These are phyloP conservation scores for Aspergillus amoenus DNA, from an alignment of 2,329 filamentous ascomycete genomes.

Conservation along the genomic window DNA sequence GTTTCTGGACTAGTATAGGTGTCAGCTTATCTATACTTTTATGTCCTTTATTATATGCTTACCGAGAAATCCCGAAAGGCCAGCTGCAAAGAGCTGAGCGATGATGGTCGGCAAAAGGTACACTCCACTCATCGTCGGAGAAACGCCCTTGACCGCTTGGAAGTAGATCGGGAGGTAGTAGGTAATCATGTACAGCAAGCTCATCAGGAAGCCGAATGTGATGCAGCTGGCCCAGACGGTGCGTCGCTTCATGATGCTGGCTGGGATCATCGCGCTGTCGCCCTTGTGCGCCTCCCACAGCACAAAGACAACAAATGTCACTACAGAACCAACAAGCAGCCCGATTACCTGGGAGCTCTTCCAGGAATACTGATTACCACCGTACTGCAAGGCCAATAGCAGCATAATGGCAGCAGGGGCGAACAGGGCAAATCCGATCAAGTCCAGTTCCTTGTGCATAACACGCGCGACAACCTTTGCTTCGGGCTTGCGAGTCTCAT, in stretches of 20 bases:
- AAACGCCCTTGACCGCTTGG: conserved; percentile 39
- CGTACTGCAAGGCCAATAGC: conserved; percentile 51
- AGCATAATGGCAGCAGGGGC: neutral
- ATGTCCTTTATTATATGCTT: too few relatives aligned
- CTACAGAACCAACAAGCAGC: conserved; percentile 35
- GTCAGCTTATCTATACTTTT: too few relatives aligned
- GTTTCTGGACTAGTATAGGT: neutral
- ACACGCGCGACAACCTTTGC: neutral
- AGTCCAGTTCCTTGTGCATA: neutral
- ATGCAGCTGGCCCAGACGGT: conserved; percentile 26
- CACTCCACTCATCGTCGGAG: conserved; percentile 26
- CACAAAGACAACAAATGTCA: conserved; percentile 10
- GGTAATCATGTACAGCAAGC: conserved; percentile 31
- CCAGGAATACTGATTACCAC: conserved; percentile 55
- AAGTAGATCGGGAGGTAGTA: conserved; percentile 54
- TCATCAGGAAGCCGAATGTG: conserved; percentile 33
- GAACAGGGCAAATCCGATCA: neutral
- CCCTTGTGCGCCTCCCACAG: conserved; percentile 15
- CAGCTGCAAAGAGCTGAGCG: neutral
- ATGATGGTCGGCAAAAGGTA: conserved; percentile 32
- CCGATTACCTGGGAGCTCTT: conserved; percentile 38
- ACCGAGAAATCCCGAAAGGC: neutral
- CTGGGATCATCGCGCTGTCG: conserved; percentile 15
- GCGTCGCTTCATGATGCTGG: neutral
- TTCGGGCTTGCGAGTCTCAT: neutral